Percentiles rank a stretch among this genome's conserved stretches.
phyloP scores from a whole-genome alignment of 2,329 filamentous ascomycete genomes.

The Exophiala dermatitidis region DNA sequence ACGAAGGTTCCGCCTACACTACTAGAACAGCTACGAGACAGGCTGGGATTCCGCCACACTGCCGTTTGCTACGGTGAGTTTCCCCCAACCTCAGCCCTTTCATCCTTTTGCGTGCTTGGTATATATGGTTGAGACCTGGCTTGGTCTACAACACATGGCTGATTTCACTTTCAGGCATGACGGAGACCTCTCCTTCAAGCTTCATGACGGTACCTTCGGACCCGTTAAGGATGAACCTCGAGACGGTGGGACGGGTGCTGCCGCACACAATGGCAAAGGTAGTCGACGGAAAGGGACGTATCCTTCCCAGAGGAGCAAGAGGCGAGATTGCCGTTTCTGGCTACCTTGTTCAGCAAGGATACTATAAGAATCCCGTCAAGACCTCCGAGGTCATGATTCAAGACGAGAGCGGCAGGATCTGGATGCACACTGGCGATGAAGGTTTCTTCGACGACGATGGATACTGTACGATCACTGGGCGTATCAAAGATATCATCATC shows the following conservation, averaged over 20 bases:
- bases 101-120: neutral
- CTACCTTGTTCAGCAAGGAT: conserved; percentile 83
- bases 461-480: conserved; percentile 65
- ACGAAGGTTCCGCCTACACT: conserved; percentile 57
- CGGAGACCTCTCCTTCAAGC: neutral
- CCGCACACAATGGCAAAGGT: neutral
- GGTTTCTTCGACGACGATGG: conserved; percentile 69
- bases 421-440: conserved; percentile 91
- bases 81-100: neutral
- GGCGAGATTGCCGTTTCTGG: conserved; percentile 78
- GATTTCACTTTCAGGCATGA: neutral
- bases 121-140: neutral
- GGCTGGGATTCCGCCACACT: neutral
- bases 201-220: neutral
- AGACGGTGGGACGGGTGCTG: neutral
- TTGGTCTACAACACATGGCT: no score
- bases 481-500: conserved; percentile 34
- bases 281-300: neutral
- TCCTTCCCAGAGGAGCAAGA: conserved; percentile 53
- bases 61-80: neutral
- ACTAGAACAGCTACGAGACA: neutral
- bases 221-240: neutral
- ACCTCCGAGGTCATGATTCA: conserved; percentile 58
- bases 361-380: conserved; percentile 62
- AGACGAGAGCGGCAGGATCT: conserved; percentile 47